Base-by-base conservation (phyloP, 2,329 filamentous ascomycete genomes). In the Mollisiaceae sp. region DNA sequence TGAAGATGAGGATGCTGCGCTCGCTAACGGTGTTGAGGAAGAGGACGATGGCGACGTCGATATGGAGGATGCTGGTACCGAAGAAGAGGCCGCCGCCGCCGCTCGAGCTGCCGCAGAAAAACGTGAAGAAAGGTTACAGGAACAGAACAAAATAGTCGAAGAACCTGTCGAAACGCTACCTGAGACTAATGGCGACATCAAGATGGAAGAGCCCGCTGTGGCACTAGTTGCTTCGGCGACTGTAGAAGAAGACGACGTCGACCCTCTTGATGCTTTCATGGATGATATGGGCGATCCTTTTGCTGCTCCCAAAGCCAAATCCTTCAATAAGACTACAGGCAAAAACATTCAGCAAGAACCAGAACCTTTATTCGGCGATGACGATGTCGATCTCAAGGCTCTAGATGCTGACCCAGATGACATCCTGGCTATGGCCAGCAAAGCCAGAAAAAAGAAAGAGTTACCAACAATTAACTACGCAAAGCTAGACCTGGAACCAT, bases 221-320 rank as follows among this genome's bases (percentile, higher is more conserved):
- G 68, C 58, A 41, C 68, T 72, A 20, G 71, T 70, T 15, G 63
- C 70, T 2, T 65, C 73, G 24, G 38, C 63, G 11, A 35, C 68
- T 14, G 79, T 87, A 65, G 77, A 79, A 63, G 89, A 93, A 62
- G 92, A 93, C 55, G 87, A 92, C 38, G 80, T 95, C 41, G 95
- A 99, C 77, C 93, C 95, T 8, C 82, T 99, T 43, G 95, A 99
- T 80, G 94, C 93, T n/a, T 99, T 96, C 81, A 99, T 99, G 95
- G 82, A 85, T 62, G 78, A 84, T 45, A 78, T 91, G 59, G 81
- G 81, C 2, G 84, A 87, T 63, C 77, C 85, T 18, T 78, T 78
- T 54, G 78, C 80, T 11, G 74, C 77, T n/a, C 81, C 79, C 65
- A 80, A 79, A 68, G 73, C 62, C 36, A 62, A 59, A 59, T 72